These are phyloP conservation scores for Ceratobasidium sp. DNA, from an alignment of 1,284 basidiomycete genomes.

Conservation along the genomic window DNA sequence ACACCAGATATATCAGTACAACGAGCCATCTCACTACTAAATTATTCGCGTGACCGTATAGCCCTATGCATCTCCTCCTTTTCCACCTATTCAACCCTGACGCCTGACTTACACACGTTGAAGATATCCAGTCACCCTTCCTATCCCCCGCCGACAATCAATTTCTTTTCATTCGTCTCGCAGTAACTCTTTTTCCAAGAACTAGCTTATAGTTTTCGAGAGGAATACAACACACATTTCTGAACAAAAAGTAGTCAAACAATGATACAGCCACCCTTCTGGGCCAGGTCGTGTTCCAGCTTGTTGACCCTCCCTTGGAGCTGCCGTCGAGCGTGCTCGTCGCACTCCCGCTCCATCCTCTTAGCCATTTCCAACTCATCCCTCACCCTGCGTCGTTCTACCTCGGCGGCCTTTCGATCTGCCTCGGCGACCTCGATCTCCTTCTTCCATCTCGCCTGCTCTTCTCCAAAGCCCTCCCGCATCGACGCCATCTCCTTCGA, in stretches of 20 bases:
- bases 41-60: too few relatives aligned
- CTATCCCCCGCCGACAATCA: too few relatives aligned
- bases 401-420: background rate
- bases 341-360: background rate
- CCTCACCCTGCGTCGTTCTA: background rate
- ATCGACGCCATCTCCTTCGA: slow-evolving; percentile 13
- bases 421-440: slow-evolving; percentile 5
- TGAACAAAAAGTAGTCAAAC: background rate
- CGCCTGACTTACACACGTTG: too few relatives aligned
- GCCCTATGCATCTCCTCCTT: too few relatives aligned
- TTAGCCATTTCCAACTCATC: background rate
- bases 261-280: slow-evolving; percentile 10
- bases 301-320: background rate
- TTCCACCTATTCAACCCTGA: too few relatives aligned
- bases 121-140: too few relatives aligned
- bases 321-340: background rate
- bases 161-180: too few relatives aligned
- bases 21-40: too few relatives aligned
- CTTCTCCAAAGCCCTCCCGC: slow-evolving; percentile 4
- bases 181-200: too few relatives aligned
- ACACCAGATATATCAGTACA: too few relatives aligned
- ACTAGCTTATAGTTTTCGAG: too few relatives aligned
- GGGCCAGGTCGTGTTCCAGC: background rate
- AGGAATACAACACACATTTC: background rate
- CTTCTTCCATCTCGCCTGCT: slow-evolving; percentile 18